Conservation (phyloP, 2,329 filamentous ascomycete genomes). For the Nakataea oryzae region DNA sequence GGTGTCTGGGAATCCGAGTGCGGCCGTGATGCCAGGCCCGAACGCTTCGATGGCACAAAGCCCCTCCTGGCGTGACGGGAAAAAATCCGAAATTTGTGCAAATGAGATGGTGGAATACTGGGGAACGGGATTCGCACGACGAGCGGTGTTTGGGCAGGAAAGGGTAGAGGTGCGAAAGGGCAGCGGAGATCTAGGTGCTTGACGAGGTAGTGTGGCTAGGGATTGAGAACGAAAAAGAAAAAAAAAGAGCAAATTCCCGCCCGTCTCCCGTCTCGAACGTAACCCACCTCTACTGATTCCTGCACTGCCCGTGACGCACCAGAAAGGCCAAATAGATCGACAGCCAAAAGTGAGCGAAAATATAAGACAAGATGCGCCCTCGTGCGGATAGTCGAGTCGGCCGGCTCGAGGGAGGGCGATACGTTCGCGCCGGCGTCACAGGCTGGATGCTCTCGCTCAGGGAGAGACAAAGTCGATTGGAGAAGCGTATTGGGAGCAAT, state of each 20-base stretch:
- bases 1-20: background rate
- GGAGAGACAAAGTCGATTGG: background rate
- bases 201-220: no score
- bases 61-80: background rate
- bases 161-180: background rate
- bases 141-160: background rate
- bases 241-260: background rate
- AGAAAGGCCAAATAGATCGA: background rate
- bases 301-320: background rate
- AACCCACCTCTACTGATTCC: background rate
- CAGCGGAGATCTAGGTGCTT: background rate
- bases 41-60: background rate
- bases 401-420: background rate
- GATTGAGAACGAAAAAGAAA: no score
- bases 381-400: background rate
- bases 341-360: background rate
- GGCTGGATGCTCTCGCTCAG: background rate
- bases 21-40: background rate
- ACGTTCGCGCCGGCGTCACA: background rate
- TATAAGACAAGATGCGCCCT: background rate
- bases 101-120: background rate
- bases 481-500: background rate
- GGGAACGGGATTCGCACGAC: background rate
- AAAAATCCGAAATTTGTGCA: background rate
- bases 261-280: background rate